phyloP scores from a whole-genome alignment of 2,329 filamentous ascomycete species.

The Bipolaris victoriae region DNA sequence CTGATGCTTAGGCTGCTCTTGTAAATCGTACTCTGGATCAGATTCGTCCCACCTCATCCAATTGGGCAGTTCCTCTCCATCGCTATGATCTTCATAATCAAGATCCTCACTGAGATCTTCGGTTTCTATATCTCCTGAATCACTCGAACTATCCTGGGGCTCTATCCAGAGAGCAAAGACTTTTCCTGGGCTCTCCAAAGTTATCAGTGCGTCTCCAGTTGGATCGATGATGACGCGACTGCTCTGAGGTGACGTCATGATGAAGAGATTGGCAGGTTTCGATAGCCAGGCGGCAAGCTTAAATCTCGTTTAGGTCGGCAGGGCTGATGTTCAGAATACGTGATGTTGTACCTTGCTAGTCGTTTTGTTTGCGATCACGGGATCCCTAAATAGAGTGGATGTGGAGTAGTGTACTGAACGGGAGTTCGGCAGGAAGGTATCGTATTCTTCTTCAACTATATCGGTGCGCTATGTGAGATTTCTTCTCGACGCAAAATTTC shows the following conservation, averaged over 20 bases:
- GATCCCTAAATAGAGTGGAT: not conserved
- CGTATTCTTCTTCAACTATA: not conserved
- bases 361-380: not conserved
- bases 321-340: not conserved
- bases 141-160: not conserved
- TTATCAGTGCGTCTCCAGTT: constrained; percentile 10
- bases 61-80: not conserved
- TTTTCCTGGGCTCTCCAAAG: not conserved
- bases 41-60: not conserved
- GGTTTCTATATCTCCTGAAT: not conserved
- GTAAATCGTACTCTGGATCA: not conserved
- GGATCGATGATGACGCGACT: constrained; percentile 3
- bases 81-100: not conserved
- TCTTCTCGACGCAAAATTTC: not conserved
- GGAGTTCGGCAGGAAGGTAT: too few relatives aligned
- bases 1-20: not conserved
- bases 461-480: not conserved
- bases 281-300: too few relatives aligned
- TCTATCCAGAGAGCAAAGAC: constrained; percentile 14
- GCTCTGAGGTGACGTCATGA: not conserved
- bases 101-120: not conserved
- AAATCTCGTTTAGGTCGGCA: not conserved
- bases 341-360: not conserved
- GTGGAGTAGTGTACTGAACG: not conserved
- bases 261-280: too few relatives aligned